phyloP scores from a whole-genome alignment of 306 rosid genomes.

The Hippophae tibetana region DNA sequence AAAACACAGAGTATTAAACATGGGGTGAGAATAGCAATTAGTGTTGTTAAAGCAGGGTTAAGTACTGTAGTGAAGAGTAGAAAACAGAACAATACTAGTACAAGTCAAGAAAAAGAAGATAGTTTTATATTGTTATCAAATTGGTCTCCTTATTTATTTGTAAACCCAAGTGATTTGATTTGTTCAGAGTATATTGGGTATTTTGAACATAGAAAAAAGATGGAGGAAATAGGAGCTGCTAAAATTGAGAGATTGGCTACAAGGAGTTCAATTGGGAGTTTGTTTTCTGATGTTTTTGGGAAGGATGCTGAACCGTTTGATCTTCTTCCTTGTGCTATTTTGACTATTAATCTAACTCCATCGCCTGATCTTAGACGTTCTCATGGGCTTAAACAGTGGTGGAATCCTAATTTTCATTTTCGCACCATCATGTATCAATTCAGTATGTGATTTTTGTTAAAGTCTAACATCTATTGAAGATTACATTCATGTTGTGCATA shows the following conservation, averaged over 20 bases:
- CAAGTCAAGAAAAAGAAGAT: not conserved
- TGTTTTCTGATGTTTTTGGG: constrained; percentile 1
- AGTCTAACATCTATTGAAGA: no score
- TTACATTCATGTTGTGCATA: no score
- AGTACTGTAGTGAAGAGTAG: constrained; percentile 1
- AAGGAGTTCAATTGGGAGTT: constrained; percentile 1
- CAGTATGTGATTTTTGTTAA: not conserved
- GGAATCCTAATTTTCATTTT: constrained; percentile 11
- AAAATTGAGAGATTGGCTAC: constrained; percentile 14
- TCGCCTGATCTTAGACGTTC: constrained; percentile 2
- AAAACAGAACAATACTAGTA: not conserved
- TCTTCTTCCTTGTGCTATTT: constrained; percentile 25
- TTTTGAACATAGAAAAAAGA: constrained; percentile 21
- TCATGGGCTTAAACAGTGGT: constrained; percentile 27
- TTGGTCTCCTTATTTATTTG: constrained; percentile 25
- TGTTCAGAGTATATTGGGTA: constrained; percentile 26
- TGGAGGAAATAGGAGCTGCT: constrained; percentile 20
- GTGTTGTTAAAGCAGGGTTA: constrained; percentile 9
- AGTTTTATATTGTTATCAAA: not conserved
- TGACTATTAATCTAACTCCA: constrained; percentile 11
- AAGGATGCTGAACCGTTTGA: constrained; percentile 11
- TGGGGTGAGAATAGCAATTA: constrained; percentile 10
- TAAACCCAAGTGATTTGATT: constrained; percentile 21
- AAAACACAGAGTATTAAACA: not conserved
- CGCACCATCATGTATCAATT: not conserved